Conservation (phyloP, 306 rosid species). For the Lathyrus aphaca region DNA sequence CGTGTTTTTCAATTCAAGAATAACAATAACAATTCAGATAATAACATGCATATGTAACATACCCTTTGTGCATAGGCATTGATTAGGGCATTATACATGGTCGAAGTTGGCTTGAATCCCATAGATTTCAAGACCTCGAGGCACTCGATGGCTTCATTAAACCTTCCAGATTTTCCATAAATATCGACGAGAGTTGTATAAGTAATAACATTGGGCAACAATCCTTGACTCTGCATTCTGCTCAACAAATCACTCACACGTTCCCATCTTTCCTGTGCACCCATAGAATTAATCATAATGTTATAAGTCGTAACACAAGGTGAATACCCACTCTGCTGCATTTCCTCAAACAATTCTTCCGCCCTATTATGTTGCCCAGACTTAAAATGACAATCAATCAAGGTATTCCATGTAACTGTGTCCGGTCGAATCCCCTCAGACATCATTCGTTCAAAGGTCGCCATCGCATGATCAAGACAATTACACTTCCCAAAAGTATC, state of each 20-base stretch:
- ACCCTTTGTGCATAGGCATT: conserved; percentile 95
- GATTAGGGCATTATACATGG: conserved; percentile 90
- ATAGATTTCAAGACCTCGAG: conserved; percentile 79
- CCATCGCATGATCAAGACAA: conserved; percentile 82
- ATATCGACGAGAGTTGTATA: conserved; percentile 83
- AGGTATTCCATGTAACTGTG: conserved; percentile 84
- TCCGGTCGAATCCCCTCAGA: conserved; percentile 79
- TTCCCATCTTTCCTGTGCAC: conserved; percentile 84
- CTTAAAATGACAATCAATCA: conserved; percentile 81
- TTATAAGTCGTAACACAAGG: conserved; percentile 79
- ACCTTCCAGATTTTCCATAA: conserved; percentile 84
- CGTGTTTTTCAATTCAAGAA: background rate
- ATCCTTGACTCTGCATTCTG: conserved; percentile 82
- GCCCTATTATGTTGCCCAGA: conserved; percentile 65
- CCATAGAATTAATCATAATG: conserved; percentile 80
- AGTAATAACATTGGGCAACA: conserved; percentile 80
- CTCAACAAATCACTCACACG: conserved; percentile 66
- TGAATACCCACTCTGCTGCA: conserved; percentile 68
- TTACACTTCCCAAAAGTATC: conserved; percentile 86
- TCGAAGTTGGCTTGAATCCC: conserved; percentile 78
- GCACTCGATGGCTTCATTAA: conserved; percentile 79
- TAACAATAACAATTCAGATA: background rate
- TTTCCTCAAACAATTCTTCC: conserved; percentile 75
- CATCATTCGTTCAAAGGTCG: conserved; percentile 75
- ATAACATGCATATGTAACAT: conserved; percentile 49